Conservation (phyloP, 2,329 filamentous ascomycete species). For the Paraphoma chrysanthemicola region DNA sequence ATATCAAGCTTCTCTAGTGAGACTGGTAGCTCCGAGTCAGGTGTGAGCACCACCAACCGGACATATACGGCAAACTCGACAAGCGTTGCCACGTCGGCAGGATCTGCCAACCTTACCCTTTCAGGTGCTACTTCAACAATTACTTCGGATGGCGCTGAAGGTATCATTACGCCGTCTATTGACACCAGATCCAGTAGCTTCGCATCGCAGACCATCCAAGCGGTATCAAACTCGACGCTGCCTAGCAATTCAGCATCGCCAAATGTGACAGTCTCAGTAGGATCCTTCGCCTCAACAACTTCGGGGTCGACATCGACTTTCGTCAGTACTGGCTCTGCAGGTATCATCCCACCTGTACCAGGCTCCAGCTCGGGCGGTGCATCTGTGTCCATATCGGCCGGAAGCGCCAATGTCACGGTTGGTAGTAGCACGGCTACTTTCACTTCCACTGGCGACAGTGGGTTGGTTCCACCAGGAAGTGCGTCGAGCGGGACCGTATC, state of each 20-base stretch:
- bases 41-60: neutral
- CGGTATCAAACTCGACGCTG: neutral
- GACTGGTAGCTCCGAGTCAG: conserved; percentile 1
- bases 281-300: neutral
- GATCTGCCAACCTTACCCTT: neutral
- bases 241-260: neutral
- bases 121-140: conserved; percentile 5
- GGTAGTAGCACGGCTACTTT: neutral
- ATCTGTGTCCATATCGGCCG: neutral
- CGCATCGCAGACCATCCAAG: neutral
- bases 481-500: neutral
- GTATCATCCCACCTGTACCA: conserved; percentile 13
- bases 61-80: conserved; percentile 1
- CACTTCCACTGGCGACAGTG: conserved; percentile 13
- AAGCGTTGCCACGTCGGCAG: neutral
- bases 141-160: conserved; percentile 3
- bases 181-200: neutral
- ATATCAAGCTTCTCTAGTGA: conserved; percentile 11
- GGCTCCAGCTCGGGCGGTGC: neutral
- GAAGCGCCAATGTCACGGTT: neutral
- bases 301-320: conserved; percentile 6
- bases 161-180: neutral
- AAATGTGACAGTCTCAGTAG: neutral
- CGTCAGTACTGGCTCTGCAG: conserved; percentile 12
- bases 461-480: conserved; percentile 7